Evolutionary conservation across 208 protist genomes (phyloP).

Genomic region (Leishmania arabica): DNA sequence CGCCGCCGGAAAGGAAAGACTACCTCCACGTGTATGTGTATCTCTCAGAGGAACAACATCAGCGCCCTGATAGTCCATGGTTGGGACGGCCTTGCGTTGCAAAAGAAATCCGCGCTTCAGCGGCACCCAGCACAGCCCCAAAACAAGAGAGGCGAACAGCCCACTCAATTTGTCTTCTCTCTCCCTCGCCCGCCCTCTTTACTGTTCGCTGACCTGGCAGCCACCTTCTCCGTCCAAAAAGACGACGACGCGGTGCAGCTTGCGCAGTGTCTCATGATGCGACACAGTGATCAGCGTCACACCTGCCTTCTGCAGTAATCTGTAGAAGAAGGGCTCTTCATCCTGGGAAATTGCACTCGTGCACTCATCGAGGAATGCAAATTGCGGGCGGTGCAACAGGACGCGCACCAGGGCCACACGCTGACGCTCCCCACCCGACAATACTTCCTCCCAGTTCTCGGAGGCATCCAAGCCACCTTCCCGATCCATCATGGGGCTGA

Average conservation of each 20-base stretch:
- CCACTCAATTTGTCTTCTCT: not conserved
- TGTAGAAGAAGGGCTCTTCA: conserved; percentile 77
- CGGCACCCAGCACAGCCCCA: not conserved
- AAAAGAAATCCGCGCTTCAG: not conserved
- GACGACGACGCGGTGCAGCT: conserved; percentile 62
- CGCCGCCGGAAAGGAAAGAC: not conserved
- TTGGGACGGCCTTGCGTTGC: not conserved
- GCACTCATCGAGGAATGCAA: conserved; percentile 92
- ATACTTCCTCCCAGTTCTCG: conserved; percentile 83
- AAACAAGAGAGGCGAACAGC: not conserved
- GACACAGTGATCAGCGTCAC: conserved; percentile 88
- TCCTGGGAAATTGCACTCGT: conserved; percentile 90
- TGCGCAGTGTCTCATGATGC: conserved; percentile 71
- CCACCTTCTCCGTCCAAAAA: conserved; percentile 63
- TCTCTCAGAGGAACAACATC: not conserved
- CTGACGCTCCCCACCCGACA: conserved; percentile 92
- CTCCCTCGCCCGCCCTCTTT: not conserved
- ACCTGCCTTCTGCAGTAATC: conserved; percentile 59
- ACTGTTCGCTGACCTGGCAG: conserved; percentile 39
- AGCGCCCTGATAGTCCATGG: not conserved
- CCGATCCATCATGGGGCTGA: conserved; percentile 66
- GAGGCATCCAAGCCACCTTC: conserved; percentile 79
- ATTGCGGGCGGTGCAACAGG: conserved; percentile 74
- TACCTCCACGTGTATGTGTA: not conserved
- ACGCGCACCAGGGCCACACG: conserved; percentile 84